phyloP scores from a whole-genome alignment of 805 yeast genomes.

The Yarrowia sp. region DNA sequence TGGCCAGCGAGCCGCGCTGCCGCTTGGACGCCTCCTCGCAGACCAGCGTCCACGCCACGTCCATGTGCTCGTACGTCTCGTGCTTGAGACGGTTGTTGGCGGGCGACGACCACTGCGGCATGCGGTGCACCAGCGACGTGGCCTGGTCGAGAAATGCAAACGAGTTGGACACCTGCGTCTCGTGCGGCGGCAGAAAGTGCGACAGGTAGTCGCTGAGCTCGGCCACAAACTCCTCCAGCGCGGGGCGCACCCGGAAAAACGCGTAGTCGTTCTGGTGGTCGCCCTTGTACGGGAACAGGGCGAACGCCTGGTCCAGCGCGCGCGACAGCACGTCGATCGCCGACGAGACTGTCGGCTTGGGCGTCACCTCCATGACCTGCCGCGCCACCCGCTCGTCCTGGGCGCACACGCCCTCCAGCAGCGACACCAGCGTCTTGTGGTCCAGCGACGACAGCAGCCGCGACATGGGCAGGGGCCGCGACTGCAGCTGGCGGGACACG shows the following conservation, averaged over 20 bases:
- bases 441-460: slow-evolving; percentile 70
- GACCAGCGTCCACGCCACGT: slow-evolving; percentile 14
- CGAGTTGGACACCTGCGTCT: slow-evolving; percentile 51
- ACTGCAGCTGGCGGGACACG: neutral
- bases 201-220: slow-evolving; percentile 73
- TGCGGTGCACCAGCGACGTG: slow-evolving; percentile 55
- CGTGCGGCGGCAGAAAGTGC: slow-evolving; percentile 70
- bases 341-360: slow-evolving; percentile 54
- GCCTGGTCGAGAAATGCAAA: slow-evolving; percentile 63
- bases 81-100: slow-evolving; percentile 41
- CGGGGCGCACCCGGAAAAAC: slow-evolving; percentile 66
- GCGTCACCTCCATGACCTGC: slow-evolving; percentile 52
- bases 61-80: slow-evolving; percentile 16
- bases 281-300: slow-evolving; percentile 70
- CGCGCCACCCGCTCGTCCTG: slow-evolving; percentile 60
- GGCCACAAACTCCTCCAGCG: slow-evolving; percentile 64
- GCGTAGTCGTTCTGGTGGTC: slow-evolving; percentile 73
- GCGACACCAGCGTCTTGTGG: slow-evolving; percentile 50
- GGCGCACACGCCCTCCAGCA: slow-evolving; percentile 54
- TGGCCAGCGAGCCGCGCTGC: slow-evolving; percentile 24
- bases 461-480: slow-evolving; percentile 55
- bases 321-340: slow-evolving; percentile 50
- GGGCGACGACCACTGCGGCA: slow-evolving; percentile 62
- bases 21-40: slow-evolving; percentile 24
- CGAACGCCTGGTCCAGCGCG: slow-evolving; percentile 46